Evolutionary conservation across 2,329 filamentous ascomycete genomes (phyloP), one percentile per base, ranked within the genome.

Genomic region (Bipolaris victoriae): DNA sequence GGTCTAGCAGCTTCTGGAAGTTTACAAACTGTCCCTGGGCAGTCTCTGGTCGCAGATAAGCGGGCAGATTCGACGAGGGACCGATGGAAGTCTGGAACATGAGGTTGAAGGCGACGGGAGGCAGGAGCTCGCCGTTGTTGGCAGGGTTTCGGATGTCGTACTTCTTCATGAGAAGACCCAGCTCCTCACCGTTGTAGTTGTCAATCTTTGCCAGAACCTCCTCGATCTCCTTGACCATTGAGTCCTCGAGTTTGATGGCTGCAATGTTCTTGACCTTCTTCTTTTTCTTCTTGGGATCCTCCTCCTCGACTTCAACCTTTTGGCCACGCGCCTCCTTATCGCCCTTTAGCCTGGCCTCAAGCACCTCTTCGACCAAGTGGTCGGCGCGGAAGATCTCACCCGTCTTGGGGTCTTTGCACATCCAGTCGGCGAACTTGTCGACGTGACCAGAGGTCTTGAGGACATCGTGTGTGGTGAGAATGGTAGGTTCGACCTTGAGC

Each of bases 51-150:
- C 73, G 69, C 26, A 76, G 66, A 58, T 70, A 76, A 37, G 91
- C 93, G 46, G 90, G 86, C 61, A 90, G 83, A 57, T 96, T 93
- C 78, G 90, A 90, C 16, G 91, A 96, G 55, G 94, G 93, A 61
- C 95, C 95, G 74, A 99, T 98, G 35, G 90, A 84, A 40, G 94
- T 97, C 78, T 94, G 89, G 84, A 98, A 99, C 95, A 99, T 99
- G 72, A 99, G 88, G 81, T 99, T 99, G 86, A 98, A 97, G 40
- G 92, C 84, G 49, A 96, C 89, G 3, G 95, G 95, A 29, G 90
- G 88, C 26, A 87, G 85, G 36, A 96, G 88, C 68, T 90, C 86
- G 60, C 87, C 86, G 66, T 88, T 90, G 67, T 90, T 96, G 49
- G 84, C 84, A 26, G 94, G 93, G 79, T 96, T 97, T 80, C 87